Percentiles rank a stretch among this genome's conserved stretches.
These are phyloP conservation scores for Potentilla sterilis DNA, from an alignment of 306 rosid genomes.

Conservation along the genomic window DNA sequence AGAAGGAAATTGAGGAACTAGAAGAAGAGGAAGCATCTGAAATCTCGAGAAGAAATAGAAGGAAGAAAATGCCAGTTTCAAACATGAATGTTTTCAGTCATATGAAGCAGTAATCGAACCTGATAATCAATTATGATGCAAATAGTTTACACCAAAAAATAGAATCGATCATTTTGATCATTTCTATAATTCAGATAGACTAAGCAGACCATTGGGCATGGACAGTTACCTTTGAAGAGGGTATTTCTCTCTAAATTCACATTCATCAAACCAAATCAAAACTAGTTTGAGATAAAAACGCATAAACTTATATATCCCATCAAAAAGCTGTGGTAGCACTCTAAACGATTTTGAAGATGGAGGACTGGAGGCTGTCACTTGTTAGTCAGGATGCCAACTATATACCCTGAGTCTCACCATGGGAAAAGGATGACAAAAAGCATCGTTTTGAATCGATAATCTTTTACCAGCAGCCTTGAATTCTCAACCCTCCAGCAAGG, in stretches of 20 bases:
- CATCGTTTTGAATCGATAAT: constrained; percentile 20
- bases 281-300: not conserved
- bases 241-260: not conserved
- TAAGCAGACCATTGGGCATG: not conserved
- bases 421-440: constrained; percentile 8
- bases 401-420: not conserved
- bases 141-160: not conserved
- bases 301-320: not conserved
- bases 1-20: not conserved
- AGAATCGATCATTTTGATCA: not conserved
- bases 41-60: not conserved
- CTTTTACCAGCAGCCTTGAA: not conserved
- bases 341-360: not conserved
- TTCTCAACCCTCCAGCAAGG: constrained; percentile 8
- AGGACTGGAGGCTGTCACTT: not conserved
- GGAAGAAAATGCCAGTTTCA: not conserved
- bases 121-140: not conserved
- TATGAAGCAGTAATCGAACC: not conserved
- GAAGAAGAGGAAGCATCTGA: not conserved
- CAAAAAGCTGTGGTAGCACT: not conserved
- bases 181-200: not conserved
- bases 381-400: not conserved
- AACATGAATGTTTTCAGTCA: not conserved
- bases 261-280: constrained; percentile 2
- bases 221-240: too few relatives aligned